phyloP scores from a whole-genome alignment of 371 early-diverging fungal genomes.

The Mucor circinelloides region DNA sequence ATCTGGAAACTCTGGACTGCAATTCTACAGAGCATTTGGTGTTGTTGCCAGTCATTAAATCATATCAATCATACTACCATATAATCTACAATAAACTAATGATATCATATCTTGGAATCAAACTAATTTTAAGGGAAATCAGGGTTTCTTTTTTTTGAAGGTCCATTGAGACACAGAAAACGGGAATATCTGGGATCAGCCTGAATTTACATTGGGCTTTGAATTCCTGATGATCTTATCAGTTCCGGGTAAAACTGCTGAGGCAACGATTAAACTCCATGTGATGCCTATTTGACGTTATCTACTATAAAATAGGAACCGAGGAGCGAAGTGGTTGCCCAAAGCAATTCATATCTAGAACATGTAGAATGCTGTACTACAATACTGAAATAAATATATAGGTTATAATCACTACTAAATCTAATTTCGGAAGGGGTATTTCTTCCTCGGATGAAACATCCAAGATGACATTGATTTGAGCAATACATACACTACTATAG shows the following conservation, averaged over 20 bases:
- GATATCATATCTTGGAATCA: neutral
- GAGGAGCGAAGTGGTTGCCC: too few species aligned
- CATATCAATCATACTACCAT: neutral
- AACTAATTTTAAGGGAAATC: neutral
- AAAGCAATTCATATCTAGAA: too few species aligned
- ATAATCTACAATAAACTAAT: neutral
- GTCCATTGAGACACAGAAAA: neutral
- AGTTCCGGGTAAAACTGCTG: neutral
- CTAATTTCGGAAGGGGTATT: too few species aligned
- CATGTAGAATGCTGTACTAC: too few species aligned
- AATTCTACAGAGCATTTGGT: conserved; percentile 67
- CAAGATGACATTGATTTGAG: too few species aligned
- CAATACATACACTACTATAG: too few species aligned
- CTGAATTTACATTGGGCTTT: neutral
- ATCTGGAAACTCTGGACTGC: conserved; percentile 48
- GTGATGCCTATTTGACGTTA: too few species aligned
- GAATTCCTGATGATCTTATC: neutral
- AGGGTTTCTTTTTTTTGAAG: neutral
- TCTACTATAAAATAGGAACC: too few species aligned
- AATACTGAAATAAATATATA: too few species aligned
- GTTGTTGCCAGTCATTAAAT: conserved; percentile 22
- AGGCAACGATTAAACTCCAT: neutral
- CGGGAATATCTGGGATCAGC: neutral
- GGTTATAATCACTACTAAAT: too few species aligned
- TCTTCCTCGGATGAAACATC: too few species aligned